A percentile compares a stretch with the other conserved stretches of the same genome.
These are phyloP conservation scores for Cladosporium sp. DNA, from an alignment of 2,329 filamentous ascomycete species.

Conservation along the genomic window DNA sequence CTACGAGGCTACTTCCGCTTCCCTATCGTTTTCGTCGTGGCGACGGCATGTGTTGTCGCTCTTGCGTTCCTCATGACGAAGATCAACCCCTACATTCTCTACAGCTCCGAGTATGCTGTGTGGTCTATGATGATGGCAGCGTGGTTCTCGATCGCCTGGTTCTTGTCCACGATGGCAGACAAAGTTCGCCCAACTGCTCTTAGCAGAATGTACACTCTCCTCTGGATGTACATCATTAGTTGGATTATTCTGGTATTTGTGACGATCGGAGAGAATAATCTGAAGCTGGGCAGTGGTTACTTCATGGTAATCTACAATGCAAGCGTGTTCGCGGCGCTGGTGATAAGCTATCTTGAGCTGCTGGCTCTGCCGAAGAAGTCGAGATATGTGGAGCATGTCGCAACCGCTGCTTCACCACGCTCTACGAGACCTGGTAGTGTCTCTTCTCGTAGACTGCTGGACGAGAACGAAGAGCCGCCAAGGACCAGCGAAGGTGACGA, in stretches of 20 bases:
- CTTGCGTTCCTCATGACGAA: constrained; percentile 73
- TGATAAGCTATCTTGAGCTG: constrained; percentile 75
- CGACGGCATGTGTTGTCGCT: constrained; percentile 65
- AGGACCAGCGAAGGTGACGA: constrained; percentile 28
- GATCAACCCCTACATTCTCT: constrained; percentile 85
- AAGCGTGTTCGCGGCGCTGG: constrained; percentile 66
- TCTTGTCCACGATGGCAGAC: constrained; percentile 72
- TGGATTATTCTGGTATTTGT: constrained; percentile 70
- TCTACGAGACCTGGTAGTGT: constrained; percentile 26
- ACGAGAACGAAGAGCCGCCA: constrained; percentile 13
- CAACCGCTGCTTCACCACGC: constrained; percentile 25
- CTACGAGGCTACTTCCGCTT: constrained; percentile 82
- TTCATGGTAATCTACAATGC: constrained; percentile 76
- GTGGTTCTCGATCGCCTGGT: constrained; percentile 80
- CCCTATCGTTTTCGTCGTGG: constrained; percentile 67
- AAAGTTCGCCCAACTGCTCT: constrained; percentile 80
- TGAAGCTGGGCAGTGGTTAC: constrained; percentile 72
- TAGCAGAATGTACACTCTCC: constrained; percentile 71
- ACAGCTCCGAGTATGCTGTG: constrained; percentile 81
- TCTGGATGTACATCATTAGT: constrained; percentile 77
- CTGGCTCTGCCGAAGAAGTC: constrained; percentile 68
- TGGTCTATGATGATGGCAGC: constrained; percentile 80
- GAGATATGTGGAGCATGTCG: constrained; percentile 60
- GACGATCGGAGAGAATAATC: constrained; percentile 72
- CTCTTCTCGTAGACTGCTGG: constrained; percentile 24